Evolutionary conservation across 129 eudicot species (phyloP).

Genomic region (Centrapalus pauciflorus): DNA sequence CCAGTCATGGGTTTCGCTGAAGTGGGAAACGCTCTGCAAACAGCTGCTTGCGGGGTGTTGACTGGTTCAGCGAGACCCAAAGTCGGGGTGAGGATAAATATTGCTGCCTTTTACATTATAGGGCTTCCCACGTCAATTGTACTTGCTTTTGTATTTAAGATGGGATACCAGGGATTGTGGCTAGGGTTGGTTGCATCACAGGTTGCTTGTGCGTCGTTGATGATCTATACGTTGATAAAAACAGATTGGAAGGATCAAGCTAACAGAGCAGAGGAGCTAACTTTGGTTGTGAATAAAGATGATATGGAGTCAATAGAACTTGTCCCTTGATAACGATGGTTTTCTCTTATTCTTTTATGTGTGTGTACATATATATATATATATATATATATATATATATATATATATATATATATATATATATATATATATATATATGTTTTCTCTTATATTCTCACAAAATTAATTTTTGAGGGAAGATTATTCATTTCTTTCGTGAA

Average conservation of each 20-base stretch:
- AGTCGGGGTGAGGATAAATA: constrained; percentile 46
- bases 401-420: no score
- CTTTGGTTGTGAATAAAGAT: constrained; percentile 28
- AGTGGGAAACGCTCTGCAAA: constrained; percentile 60
- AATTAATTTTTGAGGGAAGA: no score
- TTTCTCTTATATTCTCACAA: no score
- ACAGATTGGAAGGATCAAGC: constrained; percentile 67
- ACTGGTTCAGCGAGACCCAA: constrained; percentile 69
- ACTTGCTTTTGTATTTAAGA: constrained; percentile 41
- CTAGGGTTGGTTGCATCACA: constrained; percentile 61
- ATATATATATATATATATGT: no score
- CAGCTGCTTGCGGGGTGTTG: constrained; percentile 64
- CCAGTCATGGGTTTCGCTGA: constrained; percentile 73
- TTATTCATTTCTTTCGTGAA: not conserved
- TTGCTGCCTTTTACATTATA: constrained; percentile 60
- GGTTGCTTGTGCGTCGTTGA: constrained; percentile 42
- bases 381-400: no score
- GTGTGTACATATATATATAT: no score
- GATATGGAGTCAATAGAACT: constrained; percentile 38
- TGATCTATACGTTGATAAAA: constrained; percentile 41
- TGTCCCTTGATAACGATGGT: constrained; percentile 24
- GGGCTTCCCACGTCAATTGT: constrained; percentile 54
- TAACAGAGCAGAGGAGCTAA: constrained; percentile 53
- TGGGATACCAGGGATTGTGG: constrained; percentile 64
- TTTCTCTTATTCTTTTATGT: no score